phyloP scores from a whole-genome alignment of 345 rosid genomes.

The Salix viminalis region DNA sequence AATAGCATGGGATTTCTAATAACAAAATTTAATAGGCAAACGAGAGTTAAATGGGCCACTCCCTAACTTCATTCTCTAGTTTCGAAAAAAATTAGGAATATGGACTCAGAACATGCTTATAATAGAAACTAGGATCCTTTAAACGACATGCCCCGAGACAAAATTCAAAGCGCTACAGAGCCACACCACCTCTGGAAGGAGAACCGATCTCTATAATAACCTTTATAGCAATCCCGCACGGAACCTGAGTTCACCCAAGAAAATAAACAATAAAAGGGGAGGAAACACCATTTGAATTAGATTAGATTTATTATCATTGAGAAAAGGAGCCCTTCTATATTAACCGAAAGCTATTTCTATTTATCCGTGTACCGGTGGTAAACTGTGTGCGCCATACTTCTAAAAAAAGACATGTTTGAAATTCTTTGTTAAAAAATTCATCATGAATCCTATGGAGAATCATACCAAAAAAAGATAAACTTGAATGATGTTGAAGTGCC shows the following conservation, averaged over 20 bases:
- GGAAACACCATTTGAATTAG: not conserved
- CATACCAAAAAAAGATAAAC: not conserved
- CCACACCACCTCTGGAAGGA: conserved; percentile 28
- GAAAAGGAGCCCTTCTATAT: not conserved
- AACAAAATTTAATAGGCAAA: not conserved
- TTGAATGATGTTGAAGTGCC: not conserved
- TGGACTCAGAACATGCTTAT: conserved; percentile 22
- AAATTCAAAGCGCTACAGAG: conserved; percentile 29
- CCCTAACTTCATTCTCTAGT: conserved; percentile 21
- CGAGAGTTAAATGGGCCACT: not conserved
- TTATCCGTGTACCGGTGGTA: not conserved
- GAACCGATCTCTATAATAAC: conserved; percentile 28
- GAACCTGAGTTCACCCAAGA: conserved; percentile 19
- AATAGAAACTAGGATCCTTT: conserved; percentile 11
- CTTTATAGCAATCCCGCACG: conserved; percentile 25
- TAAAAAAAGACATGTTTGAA: not conserved
- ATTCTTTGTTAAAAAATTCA: not conserved
- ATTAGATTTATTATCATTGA: not conserved
- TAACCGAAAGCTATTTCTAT: not conserved
- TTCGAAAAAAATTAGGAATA: conserved; percentile 14
- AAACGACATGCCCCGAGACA: conserved; percentile 23
- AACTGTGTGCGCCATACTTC: not conserved
- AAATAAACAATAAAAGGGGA: not conserved
- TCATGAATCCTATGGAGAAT: not conserved
- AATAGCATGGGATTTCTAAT: not conserved